Conservation (phyloP, 371 early-diverging fungal species). For the Syncephalis plumigaleata region DNA sequence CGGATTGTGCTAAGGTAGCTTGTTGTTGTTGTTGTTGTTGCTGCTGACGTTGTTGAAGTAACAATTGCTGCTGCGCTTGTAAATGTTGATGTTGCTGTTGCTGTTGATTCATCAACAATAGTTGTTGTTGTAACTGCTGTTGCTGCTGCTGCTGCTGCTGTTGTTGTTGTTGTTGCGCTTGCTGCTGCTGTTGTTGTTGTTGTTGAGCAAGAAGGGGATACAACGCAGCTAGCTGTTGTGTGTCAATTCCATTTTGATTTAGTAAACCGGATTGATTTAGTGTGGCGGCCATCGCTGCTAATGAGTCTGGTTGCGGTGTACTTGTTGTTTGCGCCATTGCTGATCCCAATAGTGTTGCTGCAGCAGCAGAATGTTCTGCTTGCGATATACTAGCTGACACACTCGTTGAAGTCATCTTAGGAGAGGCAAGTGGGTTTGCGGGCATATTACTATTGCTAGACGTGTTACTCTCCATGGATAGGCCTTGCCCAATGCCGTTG, state of each 20-base stretch:
- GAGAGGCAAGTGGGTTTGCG: too few species aligned
- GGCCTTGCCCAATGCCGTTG: background rate
- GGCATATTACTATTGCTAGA: too few species aligned
- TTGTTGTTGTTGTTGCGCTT: too few species aligned
- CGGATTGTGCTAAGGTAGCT: background rate
- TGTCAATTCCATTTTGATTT: too few species aligned
- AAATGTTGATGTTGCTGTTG: constrained; percentile 1
- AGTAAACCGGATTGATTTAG: too few species aligned
- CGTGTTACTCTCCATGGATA: background rate
- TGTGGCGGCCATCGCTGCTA: background rate
- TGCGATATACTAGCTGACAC: constrained; percentile 12
- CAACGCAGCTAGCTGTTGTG: too few species aligned
- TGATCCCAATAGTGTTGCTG: constrained; percentile 8
- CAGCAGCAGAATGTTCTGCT: constrained; percentile 11
- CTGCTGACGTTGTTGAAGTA: background rate
- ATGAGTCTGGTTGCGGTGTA: constrained; percentile 2
- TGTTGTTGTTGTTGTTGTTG: background rate
- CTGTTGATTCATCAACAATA: too few species aligned
- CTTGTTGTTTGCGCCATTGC: constrained; percentile 5
- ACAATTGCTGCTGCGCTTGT: constrained; percentile 1
- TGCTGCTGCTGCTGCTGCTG: constrained; percentile 2
- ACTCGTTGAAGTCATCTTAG: constrained; percentile 8
- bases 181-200: constrained; percentile 1
- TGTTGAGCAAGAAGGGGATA: too few species aligned
- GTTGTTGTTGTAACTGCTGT: background rate